Conservation (phyloP, 352 stramenopile genomes). For the Elongisporangium undulatum region DNA sequence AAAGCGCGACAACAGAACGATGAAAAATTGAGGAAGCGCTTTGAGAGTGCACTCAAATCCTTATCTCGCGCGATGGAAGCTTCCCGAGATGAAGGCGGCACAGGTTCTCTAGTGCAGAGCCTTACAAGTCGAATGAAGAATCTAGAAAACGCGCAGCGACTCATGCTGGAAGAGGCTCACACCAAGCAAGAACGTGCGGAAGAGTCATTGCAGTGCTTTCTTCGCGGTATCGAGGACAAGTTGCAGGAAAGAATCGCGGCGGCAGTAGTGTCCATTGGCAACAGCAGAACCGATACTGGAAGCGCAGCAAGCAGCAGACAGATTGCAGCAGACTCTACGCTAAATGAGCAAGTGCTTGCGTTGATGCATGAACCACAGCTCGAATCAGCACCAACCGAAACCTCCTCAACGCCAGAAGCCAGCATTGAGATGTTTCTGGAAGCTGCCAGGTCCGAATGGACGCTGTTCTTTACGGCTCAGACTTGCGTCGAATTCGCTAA, state of each 20-base stretch:
- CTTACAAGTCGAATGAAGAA: conserved; percentile 11
- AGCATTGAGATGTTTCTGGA: neutral
- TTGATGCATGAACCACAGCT: neutral
- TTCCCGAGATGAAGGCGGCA: conserved; percentile 16
- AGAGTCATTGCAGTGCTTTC: conserved; percentile 3
- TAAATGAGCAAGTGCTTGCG: neutral
- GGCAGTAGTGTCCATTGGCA: neutral
- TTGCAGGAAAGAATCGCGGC: neutral
- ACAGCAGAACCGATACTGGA: neutral
- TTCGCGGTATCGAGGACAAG: neutral
- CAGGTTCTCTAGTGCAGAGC: neutral
- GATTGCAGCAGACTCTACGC: neutral
- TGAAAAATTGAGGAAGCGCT: conserved; percentile 38
- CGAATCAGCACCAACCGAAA: neutral
- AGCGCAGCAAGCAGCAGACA: neutral
- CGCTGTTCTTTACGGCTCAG: neutral
- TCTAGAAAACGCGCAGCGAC: conserved; percentile 19
- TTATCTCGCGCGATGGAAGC: conserved; percentile 26
- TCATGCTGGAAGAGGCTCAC: conserved; percentile 10
- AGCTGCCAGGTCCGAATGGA: neutral
- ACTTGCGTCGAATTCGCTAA: neutral
- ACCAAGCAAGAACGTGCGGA: conserved; percentile 20
- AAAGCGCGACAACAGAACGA: conserved; percentile 51
- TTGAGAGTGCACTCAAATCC: conserved; percentile 39
- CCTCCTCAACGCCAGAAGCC: neutral